phyloP scores from a whole-genome alignment of 2,329 filamentous ascomycete genomes.

The Cyphellophora attinorum region DNA sequence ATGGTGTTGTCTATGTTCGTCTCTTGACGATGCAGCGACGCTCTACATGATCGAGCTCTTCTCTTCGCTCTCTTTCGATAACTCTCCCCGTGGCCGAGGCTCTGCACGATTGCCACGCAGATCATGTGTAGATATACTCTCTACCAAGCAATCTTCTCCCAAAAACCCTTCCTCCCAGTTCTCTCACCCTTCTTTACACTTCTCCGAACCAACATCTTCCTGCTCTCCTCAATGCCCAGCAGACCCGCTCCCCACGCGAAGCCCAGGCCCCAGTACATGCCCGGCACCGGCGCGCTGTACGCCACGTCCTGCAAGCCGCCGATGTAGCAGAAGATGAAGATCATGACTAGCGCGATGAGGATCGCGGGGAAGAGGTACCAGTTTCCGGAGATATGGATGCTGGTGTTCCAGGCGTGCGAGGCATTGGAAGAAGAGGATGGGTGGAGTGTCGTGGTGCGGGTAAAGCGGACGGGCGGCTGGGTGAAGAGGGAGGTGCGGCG shows the following conservation, averaged over 20 bases:
- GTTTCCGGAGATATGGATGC: conserved; percentile 49
- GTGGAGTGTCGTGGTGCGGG: background rate
- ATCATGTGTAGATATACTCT: too few relatives aligned
- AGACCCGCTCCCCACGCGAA: conserved; percentile 60
- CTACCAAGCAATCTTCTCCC: conserved; percentile 58
- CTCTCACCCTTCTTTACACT: conserved; percentile 42
- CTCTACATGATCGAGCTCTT: too few relatives aligned
- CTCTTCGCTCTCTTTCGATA: too few relatives aligned
- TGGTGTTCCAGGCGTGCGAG: background rate
- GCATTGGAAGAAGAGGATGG: too few relatives aligned
- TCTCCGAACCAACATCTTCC: conserved; percentile 54
- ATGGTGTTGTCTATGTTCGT: too few relatives aligned
- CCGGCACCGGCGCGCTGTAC: conserved; percentile 53
- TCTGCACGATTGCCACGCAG: too few relatives aligned
- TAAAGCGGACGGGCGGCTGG: conserved; percentile 54
- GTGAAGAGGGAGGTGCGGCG: conserved; percentile 59
- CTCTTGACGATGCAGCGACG: too few relatives aligned
- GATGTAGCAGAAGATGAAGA: conserved; percentile 58
- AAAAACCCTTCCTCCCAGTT: too few relatives aligned
- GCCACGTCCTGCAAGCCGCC: conserved; percentile 54
- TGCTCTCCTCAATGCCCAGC: conserved; percentile 55
- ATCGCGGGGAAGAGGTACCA: conserved; percentile 62
- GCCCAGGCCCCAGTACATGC: conserved; percentile 68
- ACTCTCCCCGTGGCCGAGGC: too few relatives aligned
- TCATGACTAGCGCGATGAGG: conserved; percentile 57